These are phyloP conservation scores for Nicotiana tabacum DNA, from an alignment of 257 asterid species.

Conservation along the genomic window DNA sequence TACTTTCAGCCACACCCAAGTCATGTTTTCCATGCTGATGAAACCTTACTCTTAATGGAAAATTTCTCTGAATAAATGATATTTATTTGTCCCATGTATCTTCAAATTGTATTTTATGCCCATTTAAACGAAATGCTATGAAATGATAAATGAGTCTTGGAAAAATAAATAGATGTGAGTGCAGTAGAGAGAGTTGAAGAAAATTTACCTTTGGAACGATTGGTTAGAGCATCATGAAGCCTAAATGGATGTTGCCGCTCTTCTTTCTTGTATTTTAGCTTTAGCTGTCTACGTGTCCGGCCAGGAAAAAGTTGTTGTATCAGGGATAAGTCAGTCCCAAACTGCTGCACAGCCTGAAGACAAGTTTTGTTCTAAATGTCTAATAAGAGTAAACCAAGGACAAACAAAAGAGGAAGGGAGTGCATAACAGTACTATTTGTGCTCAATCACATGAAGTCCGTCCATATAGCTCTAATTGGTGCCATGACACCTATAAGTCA, in stretches of 20 bases:
- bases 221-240: slow-evolving; percentile 74
- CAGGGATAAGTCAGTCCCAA: slow-evolving; percentile 87
- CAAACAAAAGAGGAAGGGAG: background rate
- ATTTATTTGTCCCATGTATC: background rate
- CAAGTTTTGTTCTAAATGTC: background rate
- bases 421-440: background rate
- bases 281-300: slow-evolving; percentile 58
- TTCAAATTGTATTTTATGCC: background rate
- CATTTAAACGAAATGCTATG: background rate
- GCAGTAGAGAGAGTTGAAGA: background rate
- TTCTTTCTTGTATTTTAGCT: slow-evolving; percentile 78
- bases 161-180: background rate
- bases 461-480: background rate
- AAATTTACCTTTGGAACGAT: slow-evolving; percentile 50
- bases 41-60: background rate
- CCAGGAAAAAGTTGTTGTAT: slow-evolving; percentile 83
- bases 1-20: background rate
- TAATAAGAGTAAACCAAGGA: background rate
- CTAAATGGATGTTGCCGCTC: slow-evolving; percentile 65
- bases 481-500: background rate
- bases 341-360: slow-evolving; percentile 63
- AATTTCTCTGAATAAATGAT: background rate
- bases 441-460: slow-evolving; percentile 4
- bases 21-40: background rate
- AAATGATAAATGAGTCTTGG: background rate